Base-by-base conservation (phyloP, 2,329 filamentous ascomycete species). In the Cladosporium sp. region DNA sequence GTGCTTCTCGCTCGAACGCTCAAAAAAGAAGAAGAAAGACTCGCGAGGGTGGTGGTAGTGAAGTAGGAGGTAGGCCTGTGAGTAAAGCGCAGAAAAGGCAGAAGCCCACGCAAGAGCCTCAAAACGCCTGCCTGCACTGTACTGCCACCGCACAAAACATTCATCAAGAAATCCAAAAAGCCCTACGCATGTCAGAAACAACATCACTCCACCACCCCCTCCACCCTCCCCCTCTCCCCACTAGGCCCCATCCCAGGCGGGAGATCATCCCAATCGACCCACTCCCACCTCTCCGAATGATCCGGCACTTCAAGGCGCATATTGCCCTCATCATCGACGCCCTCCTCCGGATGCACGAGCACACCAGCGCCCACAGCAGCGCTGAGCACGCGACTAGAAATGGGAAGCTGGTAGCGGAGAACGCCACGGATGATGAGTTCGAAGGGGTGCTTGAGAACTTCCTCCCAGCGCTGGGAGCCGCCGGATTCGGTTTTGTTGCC, bases 351-450 rank as follows among this genome's bases (percentile, higher is more conserved):
- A 49, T 69, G 62, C 16, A 72, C 70, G 43, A 66, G 51, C 13
- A 72, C 63, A 40, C 63, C 68, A 9, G 67, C 70, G 12, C 66
- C 71, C 27, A 78, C 68, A 57, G 63, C 73, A 61, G 77, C 76
- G n/a, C 73, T 78, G 58, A 76, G 71, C 36, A 71, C 71, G 13
- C 73, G 70, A 3, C 77, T 78, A 53, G 74, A 79, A 49, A 85
- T 69, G 7, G 82, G 81, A 3, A 84, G 69, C 54, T 80, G 76
- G 62, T 98, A 98, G 63, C 91, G 90, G 58, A 98, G 76, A 12
- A 93, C 86, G 18, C 93, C 93, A 59, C 93, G 85, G 36, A 98
- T 80, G 53, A 97, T 92, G 42, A 98, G 78, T 58, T 96, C 89
- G 59, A 97, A 98, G 38, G 92, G 88, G 67, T 96, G 87, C 57